These are phyloP conservation scores for Penicillium sp. DNA, from an alignment of 2,329 filamentous ascomycete genomes.

Conservation along the genomic window DNA sequence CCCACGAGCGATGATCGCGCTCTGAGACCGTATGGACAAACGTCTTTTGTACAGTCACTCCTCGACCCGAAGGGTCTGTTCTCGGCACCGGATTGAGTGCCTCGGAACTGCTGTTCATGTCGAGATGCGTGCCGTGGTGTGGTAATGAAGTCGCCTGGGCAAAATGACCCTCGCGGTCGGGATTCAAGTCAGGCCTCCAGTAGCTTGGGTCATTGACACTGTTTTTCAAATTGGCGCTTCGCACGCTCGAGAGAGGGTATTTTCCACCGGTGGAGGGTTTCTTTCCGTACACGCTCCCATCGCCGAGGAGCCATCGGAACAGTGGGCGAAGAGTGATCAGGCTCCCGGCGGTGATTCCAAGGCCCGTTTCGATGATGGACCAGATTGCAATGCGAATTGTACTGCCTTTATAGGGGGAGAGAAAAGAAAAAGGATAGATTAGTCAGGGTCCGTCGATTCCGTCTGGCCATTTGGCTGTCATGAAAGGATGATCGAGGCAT, in stretches of 20 bases:
- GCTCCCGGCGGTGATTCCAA: constrained; percentile 38
- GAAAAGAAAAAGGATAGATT: neutral
- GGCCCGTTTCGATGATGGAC: constrained; percentile 24
- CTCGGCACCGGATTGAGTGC: constrained; percentile 3
- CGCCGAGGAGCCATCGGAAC: constrained; percentile 22
- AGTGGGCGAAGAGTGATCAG: constrained; percentile 45
- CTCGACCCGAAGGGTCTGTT: neutral
- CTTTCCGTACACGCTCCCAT: constrained; percentile 1
- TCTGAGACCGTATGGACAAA: constrained; percentile 4
- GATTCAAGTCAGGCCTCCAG: constrained; percentile 10
- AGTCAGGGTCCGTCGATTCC: neutral
- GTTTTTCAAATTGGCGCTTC: neutral
- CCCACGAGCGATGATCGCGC: neutral
- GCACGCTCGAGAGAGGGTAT: constrained; percentile 3
- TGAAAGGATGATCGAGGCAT: neutral
- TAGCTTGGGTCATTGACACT: constrained; percentile 2
- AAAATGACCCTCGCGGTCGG: neutral
- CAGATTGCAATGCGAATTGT: constrained; percentile 40
- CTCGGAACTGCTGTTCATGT: constrained; percentile 8
- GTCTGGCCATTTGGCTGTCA: neutral
- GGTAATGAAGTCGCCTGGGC: constrained; percentile 3
- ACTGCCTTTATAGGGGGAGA: constrained; percentile 19
- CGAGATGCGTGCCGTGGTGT: neutral
- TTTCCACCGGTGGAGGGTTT: neutral
- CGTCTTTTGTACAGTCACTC: constrained; percentile 8